phyloP scores from a whole-genome alignment of 2,329 filamentous ascomycete genomes.

The Fusarium verticillioides region DNA sequence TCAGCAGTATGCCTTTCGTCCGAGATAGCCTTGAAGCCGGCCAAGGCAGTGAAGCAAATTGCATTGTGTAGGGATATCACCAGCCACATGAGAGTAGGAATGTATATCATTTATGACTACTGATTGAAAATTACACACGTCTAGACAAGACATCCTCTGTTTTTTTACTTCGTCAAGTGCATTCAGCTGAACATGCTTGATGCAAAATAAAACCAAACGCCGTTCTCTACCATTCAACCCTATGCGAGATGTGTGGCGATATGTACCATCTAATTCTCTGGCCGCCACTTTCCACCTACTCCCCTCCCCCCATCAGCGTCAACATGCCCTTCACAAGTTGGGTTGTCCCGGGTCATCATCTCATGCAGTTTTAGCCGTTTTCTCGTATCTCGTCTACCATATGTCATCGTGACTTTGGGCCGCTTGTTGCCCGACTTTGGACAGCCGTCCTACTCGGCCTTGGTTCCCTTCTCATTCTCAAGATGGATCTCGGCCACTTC shows the following conservation, averaged over 20 bases:
- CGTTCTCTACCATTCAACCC: slow-evolving; percentile 20
- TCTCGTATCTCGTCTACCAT: slow-evolving; percentile 29
- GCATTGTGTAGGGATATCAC: too few species aligned
- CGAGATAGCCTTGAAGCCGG: background rate
- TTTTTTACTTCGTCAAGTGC: slow-evolving; percentile 1
- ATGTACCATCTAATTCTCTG: slow-evolving; percentile 34
- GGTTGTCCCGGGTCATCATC: slow-evolving; percentile 14
- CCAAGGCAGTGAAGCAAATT: background rate
- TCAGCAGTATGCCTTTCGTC: background rate
- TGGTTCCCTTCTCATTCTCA: slow-evolving; percentile 52
- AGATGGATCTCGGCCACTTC: slow-evolving; percentile 63
- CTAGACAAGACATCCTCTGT: slow-evolving; percentile 4
- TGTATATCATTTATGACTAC: slow-evolving; percentile 22
- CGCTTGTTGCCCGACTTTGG: slow-evolving; percentile 20
- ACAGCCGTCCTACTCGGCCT: slow-evolving; percentile 36
- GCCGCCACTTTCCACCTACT: slow-evolving; percentile 36
- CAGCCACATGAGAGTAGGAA: background rate
- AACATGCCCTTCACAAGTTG: slow-evolving; percentile 28
- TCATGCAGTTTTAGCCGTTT: slow-evolving; percentile 32
- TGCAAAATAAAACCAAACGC: slow-evolving; percentile 32
- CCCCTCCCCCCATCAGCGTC: slow-evolving; percentile 8
- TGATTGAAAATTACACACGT: slow-evolving; percentile 14
- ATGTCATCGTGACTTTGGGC: slow-evolving; percentile 9
- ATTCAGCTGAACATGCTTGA: slow-evolving; percentile 28
- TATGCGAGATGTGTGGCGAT: slow-evolving; percentile 7